These are phyloP conservation scores for Nakazawaea siamensis DNA, from an alignment of 805 yeast genomes.

Conservation along the genomic window DNA sequence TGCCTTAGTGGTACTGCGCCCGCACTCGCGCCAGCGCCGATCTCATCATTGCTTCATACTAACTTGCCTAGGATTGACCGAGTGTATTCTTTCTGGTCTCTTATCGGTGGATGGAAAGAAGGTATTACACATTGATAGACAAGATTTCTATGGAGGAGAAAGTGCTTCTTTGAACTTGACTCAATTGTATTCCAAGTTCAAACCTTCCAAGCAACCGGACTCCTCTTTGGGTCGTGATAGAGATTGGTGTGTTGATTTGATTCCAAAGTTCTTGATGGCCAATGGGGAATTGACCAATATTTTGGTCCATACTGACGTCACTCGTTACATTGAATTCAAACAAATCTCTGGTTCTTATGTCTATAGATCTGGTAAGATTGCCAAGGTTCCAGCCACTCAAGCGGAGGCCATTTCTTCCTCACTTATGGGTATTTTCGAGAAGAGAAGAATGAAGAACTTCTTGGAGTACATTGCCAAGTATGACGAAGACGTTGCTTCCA, in stretches of 20 bases:
- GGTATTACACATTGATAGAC: slow-evolving; percentile 92
- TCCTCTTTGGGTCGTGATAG: slow-evolving; percentile 79
- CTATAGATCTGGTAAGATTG: slow-evolving; percentile 80
- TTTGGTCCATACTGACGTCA: slow-evolving; percentile 90
- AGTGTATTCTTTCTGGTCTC: slow-evolving; percentile 89
- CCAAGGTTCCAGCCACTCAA: slow-evolving; percentile 91
- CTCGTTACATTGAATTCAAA: slow-evolving; percentile 91
- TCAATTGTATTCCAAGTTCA: slow-evolving; percentile 74
- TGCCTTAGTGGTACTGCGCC: no score
- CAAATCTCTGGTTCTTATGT: slow-evolving; percentile 96
- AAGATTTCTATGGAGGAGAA: slow-evolving; percentile 94
- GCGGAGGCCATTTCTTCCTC: slow-evolving; percentile 87
- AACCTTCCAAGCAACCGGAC: slow-evolving; percentile 69
- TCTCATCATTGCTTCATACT: no score
- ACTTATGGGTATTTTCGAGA: slow-evolving; percentile 92
- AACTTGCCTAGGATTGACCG: slow-evolving; percentile 84
- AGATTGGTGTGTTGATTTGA: slow-evolving; percentile 96
- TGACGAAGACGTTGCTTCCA: slow-evolving; percentile 66
- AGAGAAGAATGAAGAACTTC: slow-evolving; percentile 88
- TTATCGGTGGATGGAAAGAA: slow-evolving; percentile 97
- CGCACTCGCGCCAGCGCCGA: no score
- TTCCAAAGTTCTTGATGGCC: slow-evolving; percentile 96
- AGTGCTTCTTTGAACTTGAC: slow-evolving; percentile 75
- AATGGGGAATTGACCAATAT: slow-evolving; percentile 96
- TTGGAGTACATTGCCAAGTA: slow-evolving; percentile 81